These are phyloP conservation scores for Porcisia hertigi DNA, from an alignment of 208 protist species.

Conservation along the genomic window DNA sequence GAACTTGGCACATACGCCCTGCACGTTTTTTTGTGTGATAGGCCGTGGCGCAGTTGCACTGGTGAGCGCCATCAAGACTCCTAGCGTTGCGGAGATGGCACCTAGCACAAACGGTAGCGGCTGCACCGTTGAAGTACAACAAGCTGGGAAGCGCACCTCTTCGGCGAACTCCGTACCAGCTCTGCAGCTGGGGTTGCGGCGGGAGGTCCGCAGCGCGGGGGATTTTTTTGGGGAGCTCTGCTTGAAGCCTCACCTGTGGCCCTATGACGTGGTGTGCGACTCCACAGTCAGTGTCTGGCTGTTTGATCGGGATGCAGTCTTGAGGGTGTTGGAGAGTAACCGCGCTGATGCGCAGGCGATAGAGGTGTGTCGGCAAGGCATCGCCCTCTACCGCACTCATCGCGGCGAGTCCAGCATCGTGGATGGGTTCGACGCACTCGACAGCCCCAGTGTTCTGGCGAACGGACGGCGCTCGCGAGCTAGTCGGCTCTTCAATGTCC, in stretches of 20 bases:
- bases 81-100: neutral
- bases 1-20: constrained; percentile 45
- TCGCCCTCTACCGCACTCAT: constrained; percentile 70
- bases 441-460: neutral
- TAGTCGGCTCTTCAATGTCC: neutral
- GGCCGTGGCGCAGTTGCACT: constrained; percentile 66
- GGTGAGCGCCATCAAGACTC: neutral
- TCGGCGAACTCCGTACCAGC: neutral
- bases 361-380: constrained; percentile 80
- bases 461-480: neutral
- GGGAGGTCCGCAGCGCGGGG: constrained; percentile 49
- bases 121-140: neutral
- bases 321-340: constrained; percentile 45
- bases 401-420: constrained; percentile 57
- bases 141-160: neutral
- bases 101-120: neutral
- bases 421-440: constrained; percentile 36
- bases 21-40: constrained; percentile 74
- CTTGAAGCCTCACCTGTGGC: constrained; percentile 76
- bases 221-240: constrained; percentile 84
- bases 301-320: constrained; percentile 46
- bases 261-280: constrained; percentile 50
- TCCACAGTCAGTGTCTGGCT: constrained; percentile 82
- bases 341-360: constrained; percentile 63
- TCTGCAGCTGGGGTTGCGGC: constrained; percentile 15